These are phyloP conservation scores for Hypomontagnella monticulosa DNA, from an alignment of 495 filamentous ascomycete species.

Conservation along the genomic window DNA sequence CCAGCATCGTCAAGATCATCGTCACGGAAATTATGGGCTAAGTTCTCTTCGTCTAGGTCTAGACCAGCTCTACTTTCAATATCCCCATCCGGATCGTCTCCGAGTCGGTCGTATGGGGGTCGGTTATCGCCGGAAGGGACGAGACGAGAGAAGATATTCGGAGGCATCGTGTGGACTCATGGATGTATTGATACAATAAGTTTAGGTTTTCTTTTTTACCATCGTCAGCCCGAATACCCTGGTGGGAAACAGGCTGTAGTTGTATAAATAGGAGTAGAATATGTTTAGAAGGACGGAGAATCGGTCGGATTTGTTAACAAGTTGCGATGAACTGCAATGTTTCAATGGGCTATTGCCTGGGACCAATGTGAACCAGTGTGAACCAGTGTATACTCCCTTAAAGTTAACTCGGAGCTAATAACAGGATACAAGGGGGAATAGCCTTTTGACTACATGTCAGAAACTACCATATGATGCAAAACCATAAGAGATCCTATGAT, in stretches of 20 bases:
- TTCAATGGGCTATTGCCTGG: too few relatives aligned
- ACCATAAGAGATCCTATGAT: conserved; percentile 20
- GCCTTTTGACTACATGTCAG: conserved; percentile 2
- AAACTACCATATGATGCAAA: conserved; percentile 14
- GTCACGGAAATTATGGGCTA: conserved; percentile 72
- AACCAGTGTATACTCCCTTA: too few relatives aligned
- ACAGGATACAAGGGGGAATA: conserved; percentile 3
- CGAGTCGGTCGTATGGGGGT: conserved; percentile 77
- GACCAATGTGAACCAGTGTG: conserved; percentile 7
- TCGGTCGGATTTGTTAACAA: not conserved
- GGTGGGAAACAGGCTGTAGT: too few relatives aligned
- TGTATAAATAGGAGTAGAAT: not conserved
- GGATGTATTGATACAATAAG: conserved; percentile 22
- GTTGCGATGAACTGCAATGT: not conserved
- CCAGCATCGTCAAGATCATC: conserved; percentile 72
- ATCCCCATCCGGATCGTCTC: conserved; percentile 71
- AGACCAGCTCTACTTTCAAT: conserved; percentile 74
- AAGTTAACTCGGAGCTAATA: conserved; percentile 9
- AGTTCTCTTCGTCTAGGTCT: conserved; percentile 73
- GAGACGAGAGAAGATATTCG: conserved; percentile 79
- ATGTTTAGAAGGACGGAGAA: not conserved
- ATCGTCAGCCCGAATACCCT: conserved; percentile 9
- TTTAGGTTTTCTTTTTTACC: conserved; percentile 20
- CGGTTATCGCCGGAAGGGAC: conserved; percentile 70
- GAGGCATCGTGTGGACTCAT: conserved; percentile 66